Evolutionary conservation across 768 basidiomycete genomes (phyloP).

Genomic region (Termitomyces heimii): DNA sequence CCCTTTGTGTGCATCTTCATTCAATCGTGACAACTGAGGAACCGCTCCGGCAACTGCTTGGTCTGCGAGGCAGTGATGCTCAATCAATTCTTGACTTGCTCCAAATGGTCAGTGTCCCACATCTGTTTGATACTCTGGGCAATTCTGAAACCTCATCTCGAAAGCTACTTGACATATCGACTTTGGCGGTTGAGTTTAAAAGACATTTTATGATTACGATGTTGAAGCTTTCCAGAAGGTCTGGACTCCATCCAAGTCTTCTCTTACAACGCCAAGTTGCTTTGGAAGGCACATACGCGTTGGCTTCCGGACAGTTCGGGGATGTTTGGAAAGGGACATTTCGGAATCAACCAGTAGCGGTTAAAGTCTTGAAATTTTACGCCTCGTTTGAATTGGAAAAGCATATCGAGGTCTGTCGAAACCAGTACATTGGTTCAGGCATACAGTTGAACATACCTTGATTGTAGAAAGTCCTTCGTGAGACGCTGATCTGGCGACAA

Average conservation of each 20-base stretch:
- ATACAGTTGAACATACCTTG: background rate
- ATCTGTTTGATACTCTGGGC: no score
- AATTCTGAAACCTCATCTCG: background rate
- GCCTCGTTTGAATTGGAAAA: slow-evolving; percentile 8
- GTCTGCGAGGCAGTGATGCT: slow-evolving; percentile 2
- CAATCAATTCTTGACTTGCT: slow-evolving; percentile 10
- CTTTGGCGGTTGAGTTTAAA: slow-evolving; percentile 3
- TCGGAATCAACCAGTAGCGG: slow-evolving; percentile 20
- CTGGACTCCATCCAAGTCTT: slow-evolving; percentile 21
- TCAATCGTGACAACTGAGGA: background rate
- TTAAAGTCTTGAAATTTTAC: slow-evolving; percentile 21
- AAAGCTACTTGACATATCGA: slow-evolving; percentile 9
- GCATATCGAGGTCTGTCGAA: slow-evolving; percentile 18
- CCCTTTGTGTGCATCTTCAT: slow-evolving; percentile 4
- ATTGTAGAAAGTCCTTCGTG: slow-evolving; percentile 10
- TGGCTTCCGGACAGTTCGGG: slow-evolving; percentile 23
- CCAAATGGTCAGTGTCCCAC: slow-evolving; percentile 3
- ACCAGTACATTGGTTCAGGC: background rate
- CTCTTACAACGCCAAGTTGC: slow-evolving; percentile 11
- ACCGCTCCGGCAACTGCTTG: background rate
- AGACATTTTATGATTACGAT: slow-evolving; percentile 10
- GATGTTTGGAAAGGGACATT: slow-evolving; percentile 22
- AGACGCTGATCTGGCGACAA: slow-evolving; percentile 12
- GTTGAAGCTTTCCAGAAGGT: slow-evolving; percentile 20
- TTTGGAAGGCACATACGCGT: slow-evolving; percentile 10